A percentile compares a stretch with the other conserved stretches of the same genome.
Evolutionary conservation across 116 monocot species (phyloP).

Genomic region (Zostera marina): DNA sequence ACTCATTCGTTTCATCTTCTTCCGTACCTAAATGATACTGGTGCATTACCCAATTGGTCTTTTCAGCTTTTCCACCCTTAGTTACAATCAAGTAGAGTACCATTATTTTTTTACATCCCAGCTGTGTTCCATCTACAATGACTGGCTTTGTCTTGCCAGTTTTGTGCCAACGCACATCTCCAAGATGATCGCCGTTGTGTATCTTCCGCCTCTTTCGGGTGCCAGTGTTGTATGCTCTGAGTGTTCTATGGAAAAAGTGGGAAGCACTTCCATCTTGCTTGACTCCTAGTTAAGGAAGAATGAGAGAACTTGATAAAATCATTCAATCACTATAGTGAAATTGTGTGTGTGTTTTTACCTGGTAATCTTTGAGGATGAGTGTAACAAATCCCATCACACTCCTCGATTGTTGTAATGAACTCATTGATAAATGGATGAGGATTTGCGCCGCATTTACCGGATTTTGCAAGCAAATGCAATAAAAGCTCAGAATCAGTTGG

Average conservation of each 20-base stretch:
- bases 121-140: conserved; percentile 51
- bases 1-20: conserved; percentile 78
- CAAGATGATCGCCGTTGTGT: conserved; percentile 25
- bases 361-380: conserved; percentile 65
- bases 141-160: conserved; percentile 94
- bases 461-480: conserved; percentile 76
- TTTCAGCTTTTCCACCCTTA: conserved; percentile 60
- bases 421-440: conserved; percentile 67
- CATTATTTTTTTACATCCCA: conserved; percentile 96
- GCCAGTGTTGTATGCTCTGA: conserved; percentile 84
- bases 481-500: conserved; percentile 88
- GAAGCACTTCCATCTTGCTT: conserved; percentile 79
- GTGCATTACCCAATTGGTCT: conserved; percentile 98
- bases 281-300: conserved; percentile 34
- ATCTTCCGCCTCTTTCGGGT: conserved; percentile 86
- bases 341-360: too few species aligned
- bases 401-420: conserved; percentile 86
- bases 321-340: too few species aligned
- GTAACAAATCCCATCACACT: conserved; percentile 87
- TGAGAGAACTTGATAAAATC: too few species aligned
- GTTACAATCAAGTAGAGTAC: conserved; percentile 61
- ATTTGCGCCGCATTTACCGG: conserved; percentile 24
- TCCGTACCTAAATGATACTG: conserved; percentile 85
- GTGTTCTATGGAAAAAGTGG: conserved; percentile 92
- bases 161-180: conserved; percentile 93